phyloP scores from a whole-genome alignment of 805 yeast species.

The Starmerella floricola region DNA sequence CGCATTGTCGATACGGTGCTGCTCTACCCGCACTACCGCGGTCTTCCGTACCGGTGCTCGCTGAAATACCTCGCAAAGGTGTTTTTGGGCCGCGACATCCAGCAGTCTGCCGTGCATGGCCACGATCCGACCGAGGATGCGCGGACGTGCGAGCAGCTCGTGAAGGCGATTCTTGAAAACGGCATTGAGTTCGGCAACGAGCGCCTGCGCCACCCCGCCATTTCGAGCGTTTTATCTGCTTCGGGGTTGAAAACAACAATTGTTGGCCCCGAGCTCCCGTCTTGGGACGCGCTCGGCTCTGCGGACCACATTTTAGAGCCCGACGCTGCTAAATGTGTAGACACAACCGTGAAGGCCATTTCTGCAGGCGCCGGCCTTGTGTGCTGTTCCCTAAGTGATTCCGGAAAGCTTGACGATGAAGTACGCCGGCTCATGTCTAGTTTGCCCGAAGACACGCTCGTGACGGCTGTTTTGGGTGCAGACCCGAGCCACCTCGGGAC shows the following conservation, averaged over 20 bases:
- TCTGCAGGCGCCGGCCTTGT: constrained; percentile 2
- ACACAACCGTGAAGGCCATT: constrained; percentile 2
- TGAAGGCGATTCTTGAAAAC: constrained; percentile 52
- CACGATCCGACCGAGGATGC: constrained; percentile 88
- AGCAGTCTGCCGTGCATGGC: constrained; percentile 46
- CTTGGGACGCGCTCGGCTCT: constrained; percentile 24
- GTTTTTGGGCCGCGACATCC: constrained; percentile 49
- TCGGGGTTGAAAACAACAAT: constrained; percentile 25
- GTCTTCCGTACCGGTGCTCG: constrained; percentile 71
- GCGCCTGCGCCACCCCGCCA: constrained; percentile 2
- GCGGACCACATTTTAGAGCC: constrained; percentile 25
- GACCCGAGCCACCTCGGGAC: constrained; percentile 51
- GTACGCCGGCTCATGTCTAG: constrained; percentile 38
- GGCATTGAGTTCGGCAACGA: constrained; percentile 56
- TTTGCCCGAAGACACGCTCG: constrained; percentile 46
- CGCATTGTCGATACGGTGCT: constrained; percentile 69
- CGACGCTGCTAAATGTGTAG: constrained; percentile 11
- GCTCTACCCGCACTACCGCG: constrained; percentile 61
- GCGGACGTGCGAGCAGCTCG: constrained; percentile 61
- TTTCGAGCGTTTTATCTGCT: constrained; percentile 7
- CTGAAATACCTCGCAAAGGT: constrained; percentile 55
- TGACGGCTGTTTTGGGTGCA: constrained; percentile 41
- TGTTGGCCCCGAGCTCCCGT: constrained; percentile 30
- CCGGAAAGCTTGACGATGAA: constrained; percentile 32
- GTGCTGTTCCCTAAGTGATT: constrained; percentile 1